Percentiles rank a stretch among this genome's conserved stretches.
Conservation (phyloP, 805 yeast species). For the Metschnikowia peoriensis region DNA sequence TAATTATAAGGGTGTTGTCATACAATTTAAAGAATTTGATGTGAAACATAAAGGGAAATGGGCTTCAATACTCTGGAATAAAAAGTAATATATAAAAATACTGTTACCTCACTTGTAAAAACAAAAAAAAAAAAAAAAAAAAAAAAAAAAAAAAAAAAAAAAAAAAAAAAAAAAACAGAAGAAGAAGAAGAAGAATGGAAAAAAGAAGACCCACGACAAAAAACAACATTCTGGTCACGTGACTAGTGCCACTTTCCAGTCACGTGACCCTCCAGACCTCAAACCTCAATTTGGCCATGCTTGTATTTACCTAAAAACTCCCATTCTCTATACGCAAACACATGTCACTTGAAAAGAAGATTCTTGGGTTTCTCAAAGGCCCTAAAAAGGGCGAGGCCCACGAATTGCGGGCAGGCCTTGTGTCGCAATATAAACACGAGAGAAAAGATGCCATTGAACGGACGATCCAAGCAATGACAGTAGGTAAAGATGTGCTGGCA, state of each 20-base stretch:
- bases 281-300: too few species aligned
- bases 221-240: background rate
- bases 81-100: too few species aligned
- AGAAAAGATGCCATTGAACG: constrained; percentile 96
- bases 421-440: constrained; percentile 91
- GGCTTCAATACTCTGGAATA: too few species aligned
- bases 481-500: constrained; percentile 93
- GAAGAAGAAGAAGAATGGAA: too few species aligned
- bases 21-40: too few species aligned
- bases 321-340: background rate
- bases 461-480: constrained; percentile 97
- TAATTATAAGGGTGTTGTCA: too few species aligned
- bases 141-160: too few species aligned
- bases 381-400: constrained; percentile 73
- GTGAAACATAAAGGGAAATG: too few species aligned
- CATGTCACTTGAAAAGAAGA: constrained; percentile 44
- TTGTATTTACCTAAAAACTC: background rate
- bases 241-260: background rate
- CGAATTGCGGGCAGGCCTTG: constrained; percentile 86
- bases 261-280: background rate
- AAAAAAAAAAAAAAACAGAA: too few species aligned
- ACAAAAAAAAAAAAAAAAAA: too few species aligned
- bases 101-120: too few species aligned
- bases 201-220: too few species aligned
- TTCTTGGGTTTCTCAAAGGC: constrained; percentile 42